Evolutionary conservation across 345 rosid genomes (phyloP), one percentile per base, ranked within the genome.

Genomic region (Pseudoturritis turrita): DNA sequence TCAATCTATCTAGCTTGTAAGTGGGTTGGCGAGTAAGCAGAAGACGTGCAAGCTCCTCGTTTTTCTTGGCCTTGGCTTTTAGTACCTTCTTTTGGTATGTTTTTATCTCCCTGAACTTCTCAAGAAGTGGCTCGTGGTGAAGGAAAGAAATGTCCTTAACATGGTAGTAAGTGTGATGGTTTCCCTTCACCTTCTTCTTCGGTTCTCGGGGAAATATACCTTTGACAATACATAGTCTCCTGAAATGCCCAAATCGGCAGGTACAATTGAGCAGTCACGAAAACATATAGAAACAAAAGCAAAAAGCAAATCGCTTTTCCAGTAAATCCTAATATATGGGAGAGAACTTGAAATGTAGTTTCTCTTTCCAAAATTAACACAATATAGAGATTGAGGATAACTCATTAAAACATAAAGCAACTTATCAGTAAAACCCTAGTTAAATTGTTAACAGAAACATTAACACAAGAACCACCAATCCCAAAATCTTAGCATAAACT

Each of bases 81-180:
- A 72, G 82, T 15, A 95, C 80, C 80, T 95, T 92, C 89, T 82
- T 92, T 6, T 78, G 77, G 17, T 87, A 88, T 2, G 96, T 82
- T 60, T 86, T 84, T 6, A 85, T 85, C 39, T 90, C 97, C 78
- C 98, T 86, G 22, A 95, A 83, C 75, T 87, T 85, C 83, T 89
- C 99, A 7, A 95, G 91, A 49, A 92, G 74, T 0, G 97, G 98
- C 47, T 95, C 98, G 10, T 90, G 94, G 43, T 80, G 88, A 79
- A 95, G 84, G 80, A 86, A 95, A 14, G 86, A 44, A 79, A 92
- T 80, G 78, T 95, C 99, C 83, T 92, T 95, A 28, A 85, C 82
- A 79, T 95, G 99, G 76, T 92, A 95, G 68, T 95, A 95, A 15
- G 99, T 92, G 66, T 92, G 97, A 66, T 92, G 92, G 79, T 85